Evolutionary conservation across 257 asterid genomes (phyloP).

Genomic region (Leptodermis oblonga): DNA sequence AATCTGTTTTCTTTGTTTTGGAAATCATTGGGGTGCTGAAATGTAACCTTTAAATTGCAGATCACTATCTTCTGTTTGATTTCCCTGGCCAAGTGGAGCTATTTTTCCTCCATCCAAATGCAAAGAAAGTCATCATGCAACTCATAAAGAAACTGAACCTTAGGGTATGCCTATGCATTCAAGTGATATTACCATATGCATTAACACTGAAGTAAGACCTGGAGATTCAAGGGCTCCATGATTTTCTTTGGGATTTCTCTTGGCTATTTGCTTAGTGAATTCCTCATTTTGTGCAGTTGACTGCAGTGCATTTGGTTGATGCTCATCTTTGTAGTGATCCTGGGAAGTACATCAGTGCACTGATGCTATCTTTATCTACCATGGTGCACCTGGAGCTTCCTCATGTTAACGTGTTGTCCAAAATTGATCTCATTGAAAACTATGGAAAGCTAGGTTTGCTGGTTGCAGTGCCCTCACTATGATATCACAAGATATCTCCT

Average conservation of each 20-base stretch:
- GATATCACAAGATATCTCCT: constrained; percentile 3
- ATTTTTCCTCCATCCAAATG: constrained; percentile 85
- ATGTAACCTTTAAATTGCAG: constrained; percentile 41
- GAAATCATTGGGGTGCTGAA: not conserved
- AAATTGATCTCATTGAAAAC: constrained; percentile 90
- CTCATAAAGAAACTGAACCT: constrained; percentile 83
- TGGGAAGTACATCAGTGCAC: constrained; percentile 88
- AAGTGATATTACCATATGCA: not conserved
- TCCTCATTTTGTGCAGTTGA: constrained; percentile 53
- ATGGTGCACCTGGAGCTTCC: constrained; percentile 97
- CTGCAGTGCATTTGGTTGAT: constrained; percentile 92
- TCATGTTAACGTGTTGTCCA: constrained; percentile 90
- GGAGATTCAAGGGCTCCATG: constrained; percentile 1
- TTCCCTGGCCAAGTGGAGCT: constrained; percentile 99
- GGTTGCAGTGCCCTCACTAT: not conserved
- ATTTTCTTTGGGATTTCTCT: not conserved
- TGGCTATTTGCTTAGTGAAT: constrained; percentile 8
- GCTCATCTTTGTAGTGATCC: constrained; percentile 98
- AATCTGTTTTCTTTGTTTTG: not conserved
- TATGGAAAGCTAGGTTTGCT: constrained; percentile 82
- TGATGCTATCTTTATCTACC: constrained; percentile 84
- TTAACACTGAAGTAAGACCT: constrained; percentile 7
- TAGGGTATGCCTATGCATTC: constrained; percentile 47
- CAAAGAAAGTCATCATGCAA: constrained; percentile 68
- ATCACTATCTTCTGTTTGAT: constrained; percentile 91